Evolutionary conservation across 441 rosid genomes (phyloP), one percentile per base, ranked within the genome.

Genomic region (Melastoma candidum): DNA sequence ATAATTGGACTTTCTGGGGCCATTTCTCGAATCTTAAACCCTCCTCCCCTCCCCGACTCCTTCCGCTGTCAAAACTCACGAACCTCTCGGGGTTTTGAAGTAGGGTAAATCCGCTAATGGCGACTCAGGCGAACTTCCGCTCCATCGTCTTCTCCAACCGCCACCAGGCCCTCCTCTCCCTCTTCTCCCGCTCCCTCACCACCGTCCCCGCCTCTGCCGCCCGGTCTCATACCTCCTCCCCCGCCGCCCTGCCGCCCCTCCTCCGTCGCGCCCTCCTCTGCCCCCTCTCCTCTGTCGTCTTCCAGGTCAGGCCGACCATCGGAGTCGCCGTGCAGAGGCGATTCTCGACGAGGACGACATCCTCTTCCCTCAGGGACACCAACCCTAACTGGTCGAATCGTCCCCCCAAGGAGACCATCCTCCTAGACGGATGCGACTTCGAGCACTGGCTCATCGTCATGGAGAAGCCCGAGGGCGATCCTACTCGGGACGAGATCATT

Each of bases 401-500:
- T 0, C 44, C 12, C 14, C 2, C 44, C 44, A 7, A 51, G 24
- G 54, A 51, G 43, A 51, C 2, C 8, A 29, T 29, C 54, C 54
- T 51, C 36, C 54, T 51, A 4, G 25, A 51, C 2, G 44, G 54
- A 13, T 29, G 45, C 5, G 7, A 32, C 46, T 36, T 13, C 1
- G n/a, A 52, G 12, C 55, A 52, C 9, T 1, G 1, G 36, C 26
- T 52, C 25, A 0, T 36, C 25, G 17, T 50, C 11, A 9, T 13
- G 26, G 45, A 52, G 2, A 10, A 12, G 25, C 26, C 26, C 41
- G 25, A 47, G 14, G 25, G 14, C 12, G 77, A 80, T 4, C 73
- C 71, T 13, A 85, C 95, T 3, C 72, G 97, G 54, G 95, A 89
- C 48, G 97, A 89, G 41, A 86, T 89, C 26, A 84, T 89, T 7